Evolutionary conservation across 139 green algal species (phyloP).

Genomic region (Asterochloris erici): DNA sequence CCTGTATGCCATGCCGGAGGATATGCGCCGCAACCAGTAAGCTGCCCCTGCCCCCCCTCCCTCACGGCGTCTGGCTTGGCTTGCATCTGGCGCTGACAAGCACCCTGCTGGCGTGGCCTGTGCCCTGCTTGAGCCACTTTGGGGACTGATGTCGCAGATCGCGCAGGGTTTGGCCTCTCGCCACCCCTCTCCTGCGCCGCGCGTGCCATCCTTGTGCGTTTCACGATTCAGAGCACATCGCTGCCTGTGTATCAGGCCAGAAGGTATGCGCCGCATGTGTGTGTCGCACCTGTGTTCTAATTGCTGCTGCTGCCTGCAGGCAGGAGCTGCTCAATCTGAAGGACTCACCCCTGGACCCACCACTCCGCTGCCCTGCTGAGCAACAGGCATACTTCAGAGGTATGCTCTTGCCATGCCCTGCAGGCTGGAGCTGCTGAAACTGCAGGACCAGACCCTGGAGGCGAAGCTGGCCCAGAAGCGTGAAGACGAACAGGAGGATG

Average conservation of each 20-base stretch:
- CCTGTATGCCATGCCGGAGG: conserved; percentile 15
- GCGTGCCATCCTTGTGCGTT: background rate
- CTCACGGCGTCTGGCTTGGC: background rate
- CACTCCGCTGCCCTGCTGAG: background rate
- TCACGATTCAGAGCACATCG: background rate
- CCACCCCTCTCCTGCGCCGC: background rate
- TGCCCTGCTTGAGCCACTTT: background rate
- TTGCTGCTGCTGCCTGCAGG: background rate
- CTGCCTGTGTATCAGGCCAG: background rate
- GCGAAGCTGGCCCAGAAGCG: conserved; percentile 9
- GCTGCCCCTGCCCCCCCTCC: background rate
- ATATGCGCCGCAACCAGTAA: conserved; percentile 15
- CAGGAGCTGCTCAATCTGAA: background rate
- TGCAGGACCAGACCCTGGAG: conserved; percentile 10
- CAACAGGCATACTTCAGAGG: background rate
- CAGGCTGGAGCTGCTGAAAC: background rate
- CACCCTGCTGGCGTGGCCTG: background rate
- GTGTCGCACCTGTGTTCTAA: too few relatives aligned
- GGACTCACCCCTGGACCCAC: background rate
- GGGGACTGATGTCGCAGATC: background rate
- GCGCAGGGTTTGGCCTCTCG: background rate
- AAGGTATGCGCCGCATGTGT: background rate
- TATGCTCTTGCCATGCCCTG: background rate
- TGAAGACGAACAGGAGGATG: conserved; percentile 1
- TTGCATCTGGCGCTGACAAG: background rate